A percentile compares a stretch with the other conserved stretches of the same genome.
phyloP scores from a whole-genome alignment of 805 yeast species.

The Huiozyma naganishii region DNA sequence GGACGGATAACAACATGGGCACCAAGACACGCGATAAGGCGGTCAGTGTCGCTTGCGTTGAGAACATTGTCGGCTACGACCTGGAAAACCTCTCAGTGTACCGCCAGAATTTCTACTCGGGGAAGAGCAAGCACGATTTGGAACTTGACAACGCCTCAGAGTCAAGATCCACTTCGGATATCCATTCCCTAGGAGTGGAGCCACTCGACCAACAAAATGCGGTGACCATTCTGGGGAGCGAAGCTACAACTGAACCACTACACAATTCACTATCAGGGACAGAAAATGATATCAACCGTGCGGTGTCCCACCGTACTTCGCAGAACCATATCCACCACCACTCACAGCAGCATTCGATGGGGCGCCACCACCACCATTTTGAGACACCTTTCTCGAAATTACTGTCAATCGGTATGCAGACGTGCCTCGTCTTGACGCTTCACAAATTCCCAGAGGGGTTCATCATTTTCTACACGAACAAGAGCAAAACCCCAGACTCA shows the following conservation, averaged over 20 bases:
- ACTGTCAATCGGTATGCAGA: conserved; percentile 83
- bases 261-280: background rate
- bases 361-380: conserved; percentile 65
- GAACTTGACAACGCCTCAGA: background rate
- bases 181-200: background rate
- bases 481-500: conserved; percentile 23
- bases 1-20: background rate
- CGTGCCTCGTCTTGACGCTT: conserved; percentile 73
- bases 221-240: background rate
- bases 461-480: conserved; percentile 63
- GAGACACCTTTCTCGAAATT: conserved; percentile 67
- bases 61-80: conserved; percentile 28
- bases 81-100: conserved; percentile 26
- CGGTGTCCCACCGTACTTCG: conserved; percentile 1
- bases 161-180: background rate
- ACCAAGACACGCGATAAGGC: background rate
- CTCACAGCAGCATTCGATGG: background rate
- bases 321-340: background rate
- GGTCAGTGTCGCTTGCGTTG: conserved; percentile 20
- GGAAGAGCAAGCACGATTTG: conserved; percentile 1
- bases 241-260: background rate
- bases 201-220: too few species aligned
- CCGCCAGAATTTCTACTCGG: conserved; percentile 20
- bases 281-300: background rate
- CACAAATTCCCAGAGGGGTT: conserved; percentile 96